These are phyloP conservation scores for Sporothrix globosa DNA, from an alignment of 2,329 filamentous ascomycete species.

Conservation along the genomic window DNA sequence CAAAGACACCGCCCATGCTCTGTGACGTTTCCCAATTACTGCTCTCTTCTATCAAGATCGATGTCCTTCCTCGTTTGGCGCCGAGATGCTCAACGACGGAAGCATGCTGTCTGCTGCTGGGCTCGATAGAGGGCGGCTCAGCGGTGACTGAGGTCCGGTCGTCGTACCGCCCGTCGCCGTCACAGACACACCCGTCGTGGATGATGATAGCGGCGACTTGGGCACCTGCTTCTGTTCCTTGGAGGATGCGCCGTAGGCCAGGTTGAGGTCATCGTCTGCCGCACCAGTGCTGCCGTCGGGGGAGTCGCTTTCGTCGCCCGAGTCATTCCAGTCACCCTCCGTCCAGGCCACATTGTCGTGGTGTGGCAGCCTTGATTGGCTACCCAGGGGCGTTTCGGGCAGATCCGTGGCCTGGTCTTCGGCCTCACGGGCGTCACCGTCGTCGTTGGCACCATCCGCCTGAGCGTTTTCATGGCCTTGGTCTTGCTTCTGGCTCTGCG, in stretches of 20 bases:
- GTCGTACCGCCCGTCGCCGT: constrained; percentile 28
- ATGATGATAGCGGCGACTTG: constrained; percentile 28
- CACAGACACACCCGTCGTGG: constrained; percentile 23
- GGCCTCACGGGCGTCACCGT: not conserved
- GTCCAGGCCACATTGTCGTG: constrained; percentile 66
- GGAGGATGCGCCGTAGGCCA: not conserved
- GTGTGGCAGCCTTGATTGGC: constrained; percentile 34
- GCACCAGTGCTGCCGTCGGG: constrained; percentile 8
- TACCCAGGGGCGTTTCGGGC: not conserved
- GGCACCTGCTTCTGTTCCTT: not conserved
- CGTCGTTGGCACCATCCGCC: not conserved
- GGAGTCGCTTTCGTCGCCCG: constrained; percentile 50
- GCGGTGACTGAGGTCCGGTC: constrained; percentile 30
- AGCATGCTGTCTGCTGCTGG: not conserved
- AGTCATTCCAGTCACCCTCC: constrained; percentile 66
- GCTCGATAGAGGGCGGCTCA: not conserved
- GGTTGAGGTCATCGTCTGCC: not conserved
- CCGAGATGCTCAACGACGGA: not conserved
- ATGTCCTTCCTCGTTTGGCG: not conserved
- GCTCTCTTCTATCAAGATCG: not conserved
- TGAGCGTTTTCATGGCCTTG: not conserved
- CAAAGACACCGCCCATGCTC: too few species aligned
- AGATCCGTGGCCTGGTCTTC: constrained; percentile 26
- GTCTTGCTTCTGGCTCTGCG: constrained; percentile 43
- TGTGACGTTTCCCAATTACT: too few species aligned